Conservation (phyloP, 495 filamentous ascomycete genomes). For the Neurospora cerealis region DNA sequence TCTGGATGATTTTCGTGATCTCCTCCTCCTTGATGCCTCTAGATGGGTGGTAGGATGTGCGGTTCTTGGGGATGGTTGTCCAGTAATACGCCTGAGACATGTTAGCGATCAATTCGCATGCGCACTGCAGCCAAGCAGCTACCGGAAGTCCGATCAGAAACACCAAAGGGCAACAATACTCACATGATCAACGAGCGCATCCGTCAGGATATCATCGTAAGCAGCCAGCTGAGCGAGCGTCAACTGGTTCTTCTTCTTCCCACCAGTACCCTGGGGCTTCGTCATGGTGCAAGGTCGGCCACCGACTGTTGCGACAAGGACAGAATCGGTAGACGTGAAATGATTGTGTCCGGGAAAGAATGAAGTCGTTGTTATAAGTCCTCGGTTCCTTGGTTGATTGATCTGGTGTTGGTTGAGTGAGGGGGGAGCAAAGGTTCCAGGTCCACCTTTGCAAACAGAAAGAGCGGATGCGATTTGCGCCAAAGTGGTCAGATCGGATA, state of each 20-base stretch:
- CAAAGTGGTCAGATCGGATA: background rate
- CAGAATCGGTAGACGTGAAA: background rate
- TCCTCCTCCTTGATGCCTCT: constrained; percentile 75
- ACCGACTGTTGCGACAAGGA: background rate
- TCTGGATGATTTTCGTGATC: constrained; percentile 66
- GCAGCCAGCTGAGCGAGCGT: constrained; percentile 78
- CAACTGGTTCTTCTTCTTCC: constrained; percentile 53
- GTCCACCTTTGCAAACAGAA: background rate
- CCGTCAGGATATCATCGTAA: constrained; percentile 94
- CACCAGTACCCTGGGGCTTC: constrained; percentile 1
- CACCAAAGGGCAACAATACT: constrained; percentile 20
- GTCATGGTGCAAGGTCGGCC: constrained; percentile 8
- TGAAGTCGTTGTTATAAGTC: background rate
- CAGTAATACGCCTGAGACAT: constrained; percentile 73
- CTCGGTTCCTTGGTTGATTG: background rate
- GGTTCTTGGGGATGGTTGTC: constrained; percentile 92
- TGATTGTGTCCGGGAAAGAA: background rate
- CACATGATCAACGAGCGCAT: constrained; percentile 92
- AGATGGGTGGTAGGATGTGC: constrained; percentile 71
- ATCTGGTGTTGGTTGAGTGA: background rate
- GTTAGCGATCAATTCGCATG: constrained; percentile 1
- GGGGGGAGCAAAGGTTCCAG: background rate
- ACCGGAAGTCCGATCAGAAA: background rate
- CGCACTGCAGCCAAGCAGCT: background rate
- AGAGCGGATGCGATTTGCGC: background rate